Conservation (phyloP, 305 asterid species). For the Rubia tinctorum region DNA sequence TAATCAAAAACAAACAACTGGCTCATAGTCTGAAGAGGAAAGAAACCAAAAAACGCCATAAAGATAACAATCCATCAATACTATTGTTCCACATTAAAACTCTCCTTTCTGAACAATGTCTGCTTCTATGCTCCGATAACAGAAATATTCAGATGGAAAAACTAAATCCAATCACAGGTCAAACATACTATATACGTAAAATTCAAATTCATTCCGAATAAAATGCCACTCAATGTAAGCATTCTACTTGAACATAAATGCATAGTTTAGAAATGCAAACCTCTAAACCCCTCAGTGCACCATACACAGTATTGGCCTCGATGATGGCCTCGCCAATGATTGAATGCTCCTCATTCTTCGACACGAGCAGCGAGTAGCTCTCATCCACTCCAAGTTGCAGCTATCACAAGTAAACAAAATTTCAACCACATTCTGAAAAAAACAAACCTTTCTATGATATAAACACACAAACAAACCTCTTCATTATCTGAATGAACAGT, state of each 20-base stretch:
- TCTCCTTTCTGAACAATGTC: slow-evolving; percentile 14
- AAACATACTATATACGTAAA: not conserved
- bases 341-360: slow-evolving; percentile 47
- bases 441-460: not conserved
- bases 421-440: not conserved
- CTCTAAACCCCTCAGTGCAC: slow-evolving; percentile 89
- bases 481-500: slow-evolving; percentile 57
- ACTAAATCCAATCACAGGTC: no score
- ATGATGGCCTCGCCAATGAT: slow-evolving; percentile 58
- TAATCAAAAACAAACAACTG: slow-evolving; percentile 80
- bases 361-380: slow-evolving; percentile 73
- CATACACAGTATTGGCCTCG: slow-evolving; percentile 88
- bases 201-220: not conserved
- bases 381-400: slow-evolving; percentile 89
- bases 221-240: not conserved
- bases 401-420: slow-evolving; percentile 28
- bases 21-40: slow-evolving; percentile 66
- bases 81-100: slow-evolving; percentile 6
- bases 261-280: slow-evolving; percentile 29
- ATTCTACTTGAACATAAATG: not conserved
- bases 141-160: not conserved
- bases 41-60: slow-evolving; percentile 19
- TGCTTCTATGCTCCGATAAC: not conserved
- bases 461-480: slow-evolving; percentile 41
- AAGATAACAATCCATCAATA: slow-evolving; percentile 14